Evolutionary conservation across 257 asterid species (phyloP).

Genomic region (Craterostigma plantagineum): DNA sequence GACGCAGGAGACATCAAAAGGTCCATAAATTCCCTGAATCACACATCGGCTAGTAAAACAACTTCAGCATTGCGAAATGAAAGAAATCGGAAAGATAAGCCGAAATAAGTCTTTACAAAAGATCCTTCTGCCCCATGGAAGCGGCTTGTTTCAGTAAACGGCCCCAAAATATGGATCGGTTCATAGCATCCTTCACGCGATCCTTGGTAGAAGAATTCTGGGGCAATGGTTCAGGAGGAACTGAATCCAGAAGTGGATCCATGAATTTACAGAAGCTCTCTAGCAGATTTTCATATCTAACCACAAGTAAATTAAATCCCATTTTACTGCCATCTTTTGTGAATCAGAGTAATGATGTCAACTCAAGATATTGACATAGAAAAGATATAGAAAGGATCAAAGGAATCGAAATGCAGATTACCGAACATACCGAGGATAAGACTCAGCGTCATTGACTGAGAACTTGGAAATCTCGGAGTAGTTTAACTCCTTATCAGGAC

Average conservation of each 20-base stretch:
- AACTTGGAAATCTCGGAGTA: constrained; percentile 74
- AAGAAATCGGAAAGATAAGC: constrained; percentile 1
- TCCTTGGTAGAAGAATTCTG: constrained; percentile 27
- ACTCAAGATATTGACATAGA: too few relatives aligned
- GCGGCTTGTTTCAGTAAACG: constrained; percentile 41
- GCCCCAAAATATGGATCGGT: constrained; percentile 66
- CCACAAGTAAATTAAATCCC: not conserved
- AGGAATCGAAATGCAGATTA: not conserved
- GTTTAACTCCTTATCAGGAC: constrained; percentile 52
- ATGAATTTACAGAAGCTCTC: constrained; percentile 69
- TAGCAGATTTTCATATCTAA: constrained; percentile 58
- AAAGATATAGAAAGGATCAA: not conserved
- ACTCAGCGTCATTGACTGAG: constrained; percentile 66
- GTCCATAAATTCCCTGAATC: constrained; percentile 79
- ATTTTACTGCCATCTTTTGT: too few relatives aligned
- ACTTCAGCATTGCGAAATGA: not conserved
- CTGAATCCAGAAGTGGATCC: constrained; percentile 77
- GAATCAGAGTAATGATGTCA: too few relatives aligned
- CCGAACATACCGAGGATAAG: constrained; percentile 44
- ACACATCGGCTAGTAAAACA: constrained; percentile 8
- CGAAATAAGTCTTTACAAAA: constrained; percentile 79
- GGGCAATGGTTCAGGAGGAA: constrained; percentile 62
- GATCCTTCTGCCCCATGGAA: constrained; percentile 67
- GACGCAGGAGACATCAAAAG: constrained; percentile 84
- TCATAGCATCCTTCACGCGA: constrained; percentile 50